Conservation (phyloP, 164 flowering plant genomes). For the Santalum album region DNA sequence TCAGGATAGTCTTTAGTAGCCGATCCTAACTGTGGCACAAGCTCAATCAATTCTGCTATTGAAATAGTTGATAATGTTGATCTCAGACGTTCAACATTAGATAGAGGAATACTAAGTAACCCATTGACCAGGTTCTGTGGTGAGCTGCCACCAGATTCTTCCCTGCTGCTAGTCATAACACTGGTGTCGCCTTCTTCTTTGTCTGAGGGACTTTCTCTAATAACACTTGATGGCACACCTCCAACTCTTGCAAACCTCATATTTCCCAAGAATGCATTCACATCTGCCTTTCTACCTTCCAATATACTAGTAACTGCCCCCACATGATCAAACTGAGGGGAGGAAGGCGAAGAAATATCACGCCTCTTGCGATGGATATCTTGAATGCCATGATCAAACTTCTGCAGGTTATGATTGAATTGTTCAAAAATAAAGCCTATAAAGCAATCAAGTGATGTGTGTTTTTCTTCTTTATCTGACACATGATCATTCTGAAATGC, state of each 20-base stretch:
- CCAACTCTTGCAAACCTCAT: conserved; percentile 85
- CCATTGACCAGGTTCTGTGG: conserved; percentile 60
- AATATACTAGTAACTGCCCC: conserved; percentile 32
- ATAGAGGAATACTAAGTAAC: conserved; percentile 75
- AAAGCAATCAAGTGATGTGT: conserved; percentile 39
- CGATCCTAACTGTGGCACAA: conserved; percentile 63
- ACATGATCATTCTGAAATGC: conserved; percentile 12
- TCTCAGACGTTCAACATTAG: conserved; percentile 86
- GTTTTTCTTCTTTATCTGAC: conserved; percentile 33
- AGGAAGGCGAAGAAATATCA: conserved; percentile 12
- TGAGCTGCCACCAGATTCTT: conserved; percentile 39
- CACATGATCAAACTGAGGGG: conserved; percentile 37
- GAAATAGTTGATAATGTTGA: conserved; percentile 76
- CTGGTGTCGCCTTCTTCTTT: conserved; percentile 44
- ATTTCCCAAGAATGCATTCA: conserved; percentile 54
- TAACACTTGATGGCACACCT: conserved; percentile 59
- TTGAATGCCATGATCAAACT: conserved; percentile 35
- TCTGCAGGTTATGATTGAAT: conserved; percentile 44
- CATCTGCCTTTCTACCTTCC: conserved; percentile 59
- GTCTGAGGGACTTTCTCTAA: conserved; percentile 44
- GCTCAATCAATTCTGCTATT: conserved; percentile 77
- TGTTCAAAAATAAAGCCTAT: conserved; percentile 54
- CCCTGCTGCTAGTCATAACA: conserved; percentile 24
- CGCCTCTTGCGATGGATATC: conserved; percentile 12
- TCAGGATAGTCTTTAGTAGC: conserved; percentile 77